Evolutionary conservation across 306 rosid species (phyloP), one percentile per base, ranked within the genome.

Genomic region (Potentilla sterilis): DNA sequence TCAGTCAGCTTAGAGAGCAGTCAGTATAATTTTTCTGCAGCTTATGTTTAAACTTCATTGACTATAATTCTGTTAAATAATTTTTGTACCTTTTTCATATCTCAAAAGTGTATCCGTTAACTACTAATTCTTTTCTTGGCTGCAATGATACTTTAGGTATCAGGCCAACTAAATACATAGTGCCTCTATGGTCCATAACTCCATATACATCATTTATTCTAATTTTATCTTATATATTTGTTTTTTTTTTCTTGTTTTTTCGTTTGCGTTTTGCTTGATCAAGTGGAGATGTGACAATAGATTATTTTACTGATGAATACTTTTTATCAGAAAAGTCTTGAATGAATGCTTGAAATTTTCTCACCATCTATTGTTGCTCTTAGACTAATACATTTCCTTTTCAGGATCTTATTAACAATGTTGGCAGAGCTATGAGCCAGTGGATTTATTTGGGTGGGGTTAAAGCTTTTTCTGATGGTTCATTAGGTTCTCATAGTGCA

Each of bases 401-500:
- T 70, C 75, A 93, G 98, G 88, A 83, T 81, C 88, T 89, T 76
- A 79, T 84, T 74, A 82, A 70, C 59, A 86, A n/a, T n/a, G n/a
- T n/a, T n/a, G n/a, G n/a, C n/a, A n/a, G n/a, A 35, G 51, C 85
- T 41, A 42, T 89, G 79, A 93, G 92, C 85, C 87, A 92, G 75
- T 88, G 96, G 96, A 73, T 93, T 69, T 89, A 91, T 88, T 77
- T 91, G 62, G 98, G 98, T 49, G 98, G 98, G 73, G 93, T 91
- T 72, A 93, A 93, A 85, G 92, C 90, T 73, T 93, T 93, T 83
- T 87, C 83, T 70, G 98, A 93, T 83, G 98, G 98, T 24, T 91
- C 98, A 35, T 70, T 89, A 81, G 98, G 98, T 75, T 93, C 97
- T 68, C 77, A 44, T 44, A 89, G 93, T 40, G 98, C 98, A 47